Conservation (phyloP, 441 rosid genomes). For the Euphorbia schlechtendalii region DNA sequence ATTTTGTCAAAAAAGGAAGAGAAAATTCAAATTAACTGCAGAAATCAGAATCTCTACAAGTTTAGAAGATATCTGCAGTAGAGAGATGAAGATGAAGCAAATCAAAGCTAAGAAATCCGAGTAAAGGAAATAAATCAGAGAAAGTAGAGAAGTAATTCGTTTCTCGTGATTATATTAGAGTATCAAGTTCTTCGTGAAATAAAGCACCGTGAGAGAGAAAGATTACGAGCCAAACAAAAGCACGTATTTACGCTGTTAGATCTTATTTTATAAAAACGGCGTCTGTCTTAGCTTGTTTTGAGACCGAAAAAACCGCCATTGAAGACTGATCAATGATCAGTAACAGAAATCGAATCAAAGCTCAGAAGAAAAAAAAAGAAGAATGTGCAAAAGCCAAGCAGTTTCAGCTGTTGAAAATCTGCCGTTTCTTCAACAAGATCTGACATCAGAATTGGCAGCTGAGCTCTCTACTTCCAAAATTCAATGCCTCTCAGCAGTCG, state of each 20-base stretch:
- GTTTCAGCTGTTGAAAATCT: neutral
- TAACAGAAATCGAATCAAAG: neutral
- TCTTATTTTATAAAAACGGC: neutral
- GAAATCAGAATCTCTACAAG: neutral
- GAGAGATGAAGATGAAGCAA: neutral
- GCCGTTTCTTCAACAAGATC: neutral
- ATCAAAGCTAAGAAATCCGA: neutral
- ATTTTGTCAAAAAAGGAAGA: no score
- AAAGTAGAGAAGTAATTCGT: slow-evolving; percentile 35
- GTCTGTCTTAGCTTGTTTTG: neutral
- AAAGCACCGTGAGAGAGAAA: slow-evolving; percentile 20
- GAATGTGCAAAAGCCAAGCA: no score
- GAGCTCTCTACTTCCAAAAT: neutral
- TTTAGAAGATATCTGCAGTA: slow-evolving; percentile 1
- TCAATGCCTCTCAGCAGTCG: neutral
- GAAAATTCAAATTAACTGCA: no score
- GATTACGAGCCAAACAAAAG: neutral
- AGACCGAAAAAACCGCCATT: slow-evolving; percentile 2
- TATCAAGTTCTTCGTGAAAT: slow-evolving; percentile 41
- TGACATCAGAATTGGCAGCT: neutral
- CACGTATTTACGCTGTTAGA: neutral
- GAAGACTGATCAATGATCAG: neutral
- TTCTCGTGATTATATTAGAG: slow-evolving; percentile 62
- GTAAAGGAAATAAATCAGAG: neutral
- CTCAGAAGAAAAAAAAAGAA: neutral